A percentile compares a stretch with the other conserved stretches of the same genome.
These are phyloP conservation scores for Colletotrichum limetticola DNA, from an alignment of 2,329 filamentous ascomycete species.

Conservation along the genomic window DNA sequence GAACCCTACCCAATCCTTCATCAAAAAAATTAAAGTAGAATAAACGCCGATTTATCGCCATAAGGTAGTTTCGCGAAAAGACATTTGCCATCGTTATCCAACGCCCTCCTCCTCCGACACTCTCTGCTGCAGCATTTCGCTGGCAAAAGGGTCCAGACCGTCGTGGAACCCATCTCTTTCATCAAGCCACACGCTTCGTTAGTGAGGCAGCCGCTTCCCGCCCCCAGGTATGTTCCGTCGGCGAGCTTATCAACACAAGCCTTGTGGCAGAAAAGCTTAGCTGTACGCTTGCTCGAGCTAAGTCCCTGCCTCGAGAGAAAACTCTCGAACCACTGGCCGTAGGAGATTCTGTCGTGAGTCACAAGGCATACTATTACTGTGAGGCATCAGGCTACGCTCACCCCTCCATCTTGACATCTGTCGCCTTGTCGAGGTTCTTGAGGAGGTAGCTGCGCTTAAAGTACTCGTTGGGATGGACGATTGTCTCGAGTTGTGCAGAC, in stretches of 20 bases:
- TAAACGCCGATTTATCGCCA: constrained; percentile 17
- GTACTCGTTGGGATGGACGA: constrained; percentile 97
- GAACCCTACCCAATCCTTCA: background rate
- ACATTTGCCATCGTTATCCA: constrained; percentile 2
- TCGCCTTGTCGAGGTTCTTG: constrained; percentile 75
- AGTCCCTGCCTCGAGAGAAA: background rate
- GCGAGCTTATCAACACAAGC: background rate
- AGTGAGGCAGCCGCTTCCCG: constrained; percentile 7
- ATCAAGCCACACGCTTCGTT: constrained; percentile 23
- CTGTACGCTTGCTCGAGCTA: background rate
- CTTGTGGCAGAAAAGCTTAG: constrained; percentile 1
- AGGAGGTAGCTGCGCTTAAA: constrained; percentile 94
- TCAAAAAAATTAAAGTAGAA: background rate
- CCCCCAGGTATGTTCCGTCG: background rate
- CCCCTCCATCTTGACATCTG: constrained; percentile 68
- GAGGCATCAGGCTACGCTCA: constrained; percentile 42
- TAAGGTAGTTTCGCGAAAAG: constrained; percentile 4
- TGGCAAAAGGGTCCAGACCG: constrained; percentile 21
- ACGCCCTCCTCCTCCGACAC: background rate
- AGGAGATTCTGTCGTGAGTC: background rate
- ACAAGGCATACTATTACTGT: background rate
- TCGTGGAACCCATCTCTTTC: constrained; percentile 18
- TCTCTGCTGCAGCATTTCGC: background rate
- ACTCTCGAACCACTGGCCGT: background rate
- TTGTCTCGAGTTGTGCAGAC: constrained; percentile 86